phyloP scores from a whole-genome alignment of 192 early-diverging fungal species.

The Kickxella alabastrina region DNA sequence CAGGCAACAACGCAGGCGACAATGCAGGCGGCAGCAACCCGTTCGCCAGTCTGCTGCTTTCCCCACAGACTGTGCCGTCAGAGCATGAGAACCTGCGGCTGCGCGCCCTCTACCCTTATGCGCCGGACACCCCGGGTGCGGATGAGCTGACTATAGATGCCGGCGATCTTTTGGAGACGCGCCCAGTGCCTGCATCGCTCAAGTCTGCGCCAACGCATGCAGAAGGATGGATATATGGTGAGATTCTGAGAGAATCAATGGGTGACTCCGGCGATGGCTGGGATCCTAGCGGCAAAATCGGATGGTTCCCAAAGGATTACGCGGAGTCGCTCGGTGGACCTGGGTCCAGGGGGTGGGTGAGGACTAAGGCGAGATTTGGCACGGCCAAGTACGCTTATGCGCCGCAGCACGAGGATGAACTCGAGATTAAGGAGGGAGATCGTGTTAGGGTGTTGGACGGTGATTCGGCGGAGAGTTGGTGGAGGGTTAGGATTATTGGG shows the following conservation, averaged over 20 bases:
- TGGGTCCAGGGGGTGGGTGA: constrained; percentile 36
- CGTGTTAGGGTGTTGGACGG: constrained; percentile 42
- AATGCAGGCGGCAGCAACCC: neutral
- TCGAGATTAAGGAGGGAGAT: constrained; percentile 20
- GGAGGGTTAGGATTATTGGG: constrained; percentile 34
- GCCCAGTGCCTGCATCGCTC: constrained; percentile 3
- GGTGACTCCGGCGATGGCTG: constrained; percentile 31
- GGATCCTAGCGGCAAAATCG: constrained; percentile 19
- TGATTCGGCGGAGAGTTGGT: constrained; percentile 46
- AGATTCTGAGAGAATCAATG: constrained; percentile 18
- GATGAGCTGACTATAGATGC: constrained; percentile 33
- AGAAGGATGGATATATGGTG: constrained; percentile 45
- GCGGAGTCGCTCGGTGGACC: constrained; percentile 29
- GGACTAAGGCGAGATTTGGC: constrained; percentile 35
- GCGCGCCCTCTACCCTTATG: constrained; percentile 42
- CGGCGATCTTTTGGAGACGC: constrained; percentile 36
- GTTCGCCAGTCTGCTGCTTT: neutral
- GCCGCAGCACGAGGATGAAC: constrained; percentile 45
- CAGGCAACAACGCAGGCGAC: neutral
- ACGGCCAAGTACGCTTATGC: constrained; percentile 43
- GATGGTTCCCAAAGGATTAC: constrained; percentile 47
- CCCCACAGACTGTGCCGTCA: neutral
- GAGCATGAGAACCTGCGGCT: constrained; percentile 20
- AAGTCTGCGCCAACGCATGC: constrained; percentile 3
- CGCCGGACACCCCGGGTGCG: neutral